Conservation (phyloP, 352 stramenopile species). For the Bremia lactucae region DNA sequence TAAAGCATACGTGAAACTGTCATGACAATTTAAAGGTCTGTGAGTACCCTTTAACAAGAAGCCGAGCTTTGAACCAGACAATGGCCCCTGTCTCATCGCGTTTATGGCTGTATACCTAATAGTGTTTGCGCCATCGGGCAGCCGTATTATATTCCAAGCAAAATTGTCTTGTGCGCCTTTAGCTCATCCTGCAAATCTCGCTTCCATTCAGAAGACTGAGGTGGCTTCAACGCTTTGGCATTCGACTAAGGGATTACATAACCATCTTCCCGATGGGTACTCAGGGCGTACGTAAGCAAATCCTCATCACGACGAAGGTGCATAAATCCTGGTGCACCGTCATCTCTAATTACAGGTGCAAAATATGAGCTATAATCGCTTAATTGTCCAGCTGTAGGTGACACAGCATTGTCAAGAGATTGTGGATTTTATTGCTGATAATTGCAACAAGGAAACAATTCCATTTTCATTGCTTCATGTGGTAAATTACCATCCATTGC, state of each 20-base stretch:
- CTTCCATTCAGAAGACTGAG: background rate
- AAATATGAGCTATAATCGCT: background rate
- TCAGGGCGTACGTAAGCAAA: background rate
- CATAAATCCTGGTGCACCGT: background rate
- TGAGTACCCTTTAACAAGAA: background rate
- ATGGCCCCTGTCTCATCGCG: background rate
- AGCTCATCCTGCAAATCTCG: background rate
- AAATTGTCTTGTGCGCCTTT: background rate
- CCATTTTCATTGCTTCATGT: background rate
- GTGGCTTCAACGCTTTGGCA: background rate
- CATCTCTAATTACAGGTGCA: background rate
- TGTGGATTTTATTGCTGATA: background rate
- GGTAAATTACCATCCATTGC: background rate
- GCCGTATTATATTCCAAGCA: background rate
- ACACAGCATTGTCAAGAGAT: background rate
- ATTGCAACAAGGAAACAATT: background rate
- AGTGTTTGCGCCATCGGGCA: background rate
- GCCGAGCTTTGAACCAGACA: background rate
- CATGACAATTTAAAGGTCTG: background rate
- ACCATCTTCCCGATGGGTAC: background rate
- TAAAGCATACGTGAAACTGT: constrained; percentile 1
- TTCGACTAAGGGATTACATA: background rate
- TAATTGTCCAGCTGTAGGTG: too few relatives aligned
- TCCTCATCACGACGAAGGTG: background rate
- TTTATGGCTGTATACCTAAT: background rate